Evolutionary conservation across 1,139 yeast genomes (phyloP).

Genomic region (Ogataea hybrid): DNA sequence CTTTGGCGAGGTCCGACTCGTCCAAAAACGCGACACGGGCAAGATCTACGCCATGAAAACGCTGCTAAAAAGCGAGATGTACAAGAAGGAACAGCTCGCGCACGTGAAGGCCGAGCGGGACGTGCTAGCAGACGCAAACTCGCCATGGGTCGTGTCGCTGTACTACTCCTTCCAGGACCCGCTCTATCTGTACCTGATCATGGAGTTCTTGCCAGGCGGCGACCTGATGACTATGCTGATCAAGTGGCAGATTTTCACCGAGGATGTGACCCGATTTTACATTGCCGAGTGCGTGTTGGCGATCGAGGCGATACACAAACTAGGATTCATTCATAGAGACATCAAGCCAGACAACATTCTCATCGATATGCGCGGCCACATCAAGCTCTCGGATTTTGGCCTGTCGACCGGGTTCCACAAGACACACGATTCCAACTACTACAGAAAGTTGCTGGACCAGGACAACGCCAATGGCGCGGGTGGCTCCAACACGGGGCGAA

Average conservation of each 20-base stretch:
- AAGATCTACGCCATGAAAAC: constrained; percentile 87
- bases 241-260: constrained; percentile 84
- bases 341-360: constrained; percentile 78
- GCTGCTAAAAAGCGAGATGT: constrained; percentile 74
- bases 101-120: constrained; percentile 87
- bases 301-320: constrained; percentile 76
- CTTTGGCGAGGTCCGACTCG: constrained; percentile 79
- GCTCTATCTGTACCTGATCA: constrained; percentile 69
- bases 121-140: constrained; percentile 79
- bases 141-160: constrained; percentile 84
- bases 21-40: constrained; percentile 80
- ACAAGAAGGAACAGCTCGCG: constrained; percentile 77
- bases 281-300: constrained; percentile 88
- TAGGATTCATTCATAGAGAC: constrained; percentile 79
- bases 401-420: constrained; percentile 82
- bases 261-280: constrained; percentile 78
- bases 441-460: constrained; percentile 67
- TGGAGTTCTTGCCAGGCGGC: constrained; percentile 87
- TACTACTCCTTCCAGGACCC: constrained; percentile 81
- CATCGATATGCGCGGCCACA: constrained; percentile 78
- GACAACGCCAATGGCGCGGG: constrained; percentile 36
- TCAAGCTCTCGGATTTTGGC: constrained; percentile 80
- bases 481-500: constrained; percentile 42
- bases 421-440: constrained; percentile 78
- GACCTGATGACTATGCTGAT: constrained; percentile 86